A percentile compares a stretch with the other conserved stretches of the same genome.
Conservation (phyloP, 495 filamentous ascomycete species). For the Penicillium coprophilum region DNA sequence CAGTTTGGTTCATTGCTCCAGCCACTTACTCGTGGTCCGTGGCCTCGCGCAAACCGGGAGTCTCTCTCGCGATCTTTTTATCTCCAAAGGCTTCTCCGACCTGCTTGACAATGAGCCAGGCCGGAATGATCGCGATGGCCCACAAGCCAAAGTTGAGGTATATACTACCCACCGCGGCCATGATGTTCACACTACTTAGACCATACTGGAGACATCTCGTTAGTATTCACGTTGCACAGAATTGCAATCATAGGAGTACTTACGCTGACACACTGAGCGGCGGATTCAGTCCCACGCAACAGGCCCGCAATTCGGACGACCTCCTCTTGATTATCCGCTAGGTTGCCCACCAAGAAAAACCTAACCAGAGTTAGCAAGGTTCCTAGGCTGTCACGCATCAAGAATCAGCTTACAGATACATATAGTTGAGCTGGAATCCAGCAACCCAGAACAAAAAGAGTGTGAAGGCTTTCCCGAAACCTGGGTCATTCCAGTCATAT, state of each 20-base stretch:
- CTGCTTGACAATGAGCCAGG: slow-evolving; percentile 57
- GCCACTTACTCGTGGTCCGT: slow-evolving; percentile 12
- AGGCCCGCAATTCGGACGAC: slow-evolving; percentile 61
- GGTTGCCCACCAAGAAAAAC: slow-evolving; percentile 61
- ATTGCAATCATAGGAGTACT: slow-evolving; percentile 6
- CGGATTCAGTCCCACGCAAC: slow-evolving; percentile 61
- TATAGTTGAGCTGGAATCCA: slow-evolving; percentile 64
- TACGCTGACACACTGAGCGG: slow-evolving; percentile 59
- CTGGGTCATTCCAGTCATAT: slow-evolving; percentile 57
- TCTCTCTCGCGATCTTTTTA: slow-evolving; percentile 38
- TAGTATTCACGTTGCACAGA: slow-evolving; percentile 1
- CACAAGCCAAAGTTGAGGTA: slow-evolving; percentile 66
- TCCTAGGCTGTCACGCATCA: neutral
- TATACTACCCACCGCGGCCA: slow-evolving; percentile 57
- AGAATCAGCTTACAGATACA: slow-evolving; percentile 50
- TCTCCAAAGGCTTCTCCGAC: slow-evolving; percentile 46
- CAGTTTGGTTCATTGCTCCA: neutral
- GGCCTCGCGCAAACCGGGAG: slow-evolving; percentile 16
- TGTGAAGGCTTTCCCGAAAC: slow-evolving; percentile 57
- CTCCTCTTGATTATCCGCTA: slow-evolving; percentile 55
- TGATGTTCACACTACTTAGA: slow-evolving; percentile 52
- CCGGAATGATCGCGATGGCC: slow-evolving; percentile 54
- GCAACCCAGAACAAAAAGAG: slow-evolving; percentile 58
- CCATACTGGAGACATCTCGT: slow-evolving; percentile 46
- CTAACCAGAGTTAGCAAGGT: slow-evolving; percentile 28